Evolutionary conservation across 139 green algal genomes (phyloP).

Genomic region (Tetradesmus obliquus): DNA sequence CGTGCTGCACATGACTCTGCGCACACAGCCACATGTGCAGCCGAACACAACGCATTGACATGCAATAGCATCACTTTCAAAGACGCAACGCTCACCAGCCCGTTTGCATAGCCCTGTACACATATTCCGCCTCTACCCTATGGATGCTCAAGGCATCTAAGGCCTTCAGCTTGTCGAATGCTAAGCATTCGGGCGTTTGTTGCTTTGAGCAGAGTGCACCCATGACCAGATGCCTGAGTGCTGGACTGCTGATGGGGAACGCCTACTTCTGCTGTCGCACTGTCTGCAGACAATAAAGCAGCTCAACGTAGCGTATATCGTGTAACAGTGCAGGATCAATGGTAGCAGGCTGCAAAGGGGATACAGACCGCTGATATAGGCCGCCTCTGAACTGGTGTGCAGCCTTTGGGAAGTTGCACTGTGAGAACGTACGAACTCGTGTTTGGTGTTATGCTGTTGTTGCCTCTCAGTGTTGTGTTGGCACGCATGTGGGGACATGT

Average conservation of each 20-base stretch:
- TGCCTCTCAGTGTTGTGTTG: background rate
- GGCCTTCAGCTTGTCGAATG: background rate
- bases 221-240: background rate
- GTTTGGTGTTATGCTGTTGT: too few species aligned
- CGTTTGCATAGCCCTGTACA: background rate
- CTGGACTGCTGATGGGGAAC: background rate
- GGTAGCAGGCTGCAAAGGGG: too few species aligned
- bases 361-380: background rate
- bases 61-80: too few species aligned
- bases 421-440: too few species aligned
- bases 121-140: background rate
- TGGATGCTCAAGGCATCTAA: background rate
- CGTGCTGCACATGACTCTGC: background rate
- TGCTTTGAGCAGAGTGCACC: background rate
- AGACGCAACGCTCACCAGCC: background rate
- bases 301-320: too few species aligned
- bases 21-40: background rate
- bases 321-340: too few species aligned
- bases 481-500: background rate
- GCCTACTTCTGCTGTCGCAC: background rate
- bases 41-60: background rate
- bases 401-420: too few species aligned
- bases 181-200: background rate
- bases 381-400: background rate
- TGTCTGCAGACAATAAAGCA: background rate